phyloP scores from a whole-genome alignment of 805 yeast genomes.

The Monosporozyma yasuniensis region DNA sequence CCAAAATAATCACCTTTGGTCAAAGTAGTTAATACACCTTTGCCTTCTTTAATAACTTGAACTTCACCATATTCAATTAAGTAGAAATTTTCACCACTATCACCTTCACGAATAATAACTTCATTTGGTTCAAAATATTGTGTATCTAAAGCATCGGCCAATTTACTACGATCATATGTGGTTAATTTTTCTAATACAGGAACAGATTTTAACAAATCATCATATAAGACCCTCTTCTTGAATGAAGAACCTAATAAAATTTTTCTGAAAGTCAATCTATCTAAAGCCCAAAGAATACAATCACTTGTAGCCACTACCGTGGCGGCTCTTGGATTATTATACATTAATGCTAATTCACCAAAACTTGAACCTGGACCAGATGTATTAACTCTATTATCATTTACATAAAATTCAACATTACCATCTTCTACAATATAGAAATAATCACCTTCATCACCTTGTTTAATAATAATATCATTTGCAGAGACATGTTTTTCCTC shows the following conservation, averaged over 20 bases:
- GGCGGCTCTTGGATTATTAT: slow-evolving; percentile 96
- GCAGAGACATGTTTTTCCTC: slow-evolving; percentile 55
- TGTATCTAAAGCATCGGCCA: slow-evolving; percentile 90
- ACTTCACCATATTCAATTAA: slow-evolving; percentile 77
- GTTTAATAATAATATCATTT: slow-evolving; percentile 40
- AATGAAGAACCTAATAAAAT: slow-evolving; percentile 85
- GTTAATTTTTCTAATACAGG: slow-evolving; percentile 70
- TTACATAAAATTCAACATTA: slow-evolving; percentile 67
- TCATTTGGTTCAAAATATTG: slow-evolving; percentile 63
- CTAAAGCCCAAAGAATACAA: slow-evolving; percentile 82
- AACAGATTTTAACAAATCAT: slow-evolving; percentile 76
- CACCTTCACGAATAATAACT: slow-evolving; percentile 78
- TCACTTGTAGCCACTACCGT: slow-evolving; percentile 71
- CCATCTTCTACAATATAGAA: slow-evolving; percentile 37
- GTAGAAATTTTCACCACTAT: slow-evolving; percentile 66
- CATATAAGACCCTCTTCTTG: slow-evolving; percentile 84
- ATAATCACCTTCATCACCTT: slow-evolving; percentile 23
- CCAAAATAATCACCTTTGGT: slow-evolving; percentile 90
- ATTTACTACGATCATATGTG: slow-evolving; percentile 74
- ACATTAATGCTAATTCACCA: slow-evolving; percentile 96
- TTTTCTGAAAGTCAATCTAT: slow-evolving; percentile 75
- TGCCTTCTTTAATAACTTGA: slow-evolving; percentile 51
- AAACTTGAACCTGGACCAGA: slow-evolving; percentile 82
- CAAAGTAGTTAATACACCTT: slow-evolving; percentile 52
- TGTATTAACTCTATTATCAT: slow-evolving; percentile 54